These are phyloP conservation scores for Thielaviopsis euricoi DNA, from an alignment of 2,329 filamentous ascomycete genomes.

Conservation along the genomic window DNA sequence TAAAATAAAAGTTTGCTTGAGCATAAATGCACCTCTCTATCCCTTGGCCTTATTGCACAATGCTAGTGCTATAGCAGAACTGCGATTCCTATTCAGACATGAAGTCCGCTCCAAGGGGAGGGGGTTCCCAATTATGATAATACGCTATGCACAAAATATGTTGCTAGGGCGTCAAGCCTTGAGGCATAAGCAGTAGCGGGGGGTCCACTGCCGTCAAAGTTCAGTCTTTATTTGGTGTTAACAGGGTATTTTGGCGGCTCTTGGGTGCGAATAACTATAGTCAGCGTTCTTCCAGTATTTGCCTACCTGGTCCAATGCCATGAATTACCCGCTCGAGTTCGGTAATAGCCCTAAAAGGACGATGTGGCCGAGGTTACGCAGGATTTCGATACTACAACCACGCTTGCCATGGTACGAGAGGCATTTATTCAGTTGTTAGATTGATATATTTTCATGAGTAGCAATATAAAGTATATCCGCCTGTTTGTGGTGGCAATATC, in stretches of 20 bases:
- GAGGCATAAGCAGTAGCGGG: background rate
- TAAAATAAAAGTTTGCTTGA: background rate
- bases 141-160: background rate
- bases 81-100: background rate
- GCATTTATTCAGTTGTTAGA: background rate
- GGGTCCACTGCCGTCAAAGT: background rate
- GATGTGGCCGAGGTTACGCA: background rate
- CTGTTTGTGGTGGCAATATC: too few relatives aligned
- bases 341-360: background rate
- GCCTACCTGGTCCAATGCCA: background rate
- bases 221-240: background rate
- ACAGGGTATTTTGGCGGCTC: background rate
- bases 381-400: background rate
- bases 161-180: background rate
- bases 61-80: background rate
- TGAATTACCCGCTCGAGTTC: background rate
- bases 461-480: too few relatives aligned
- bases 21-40: background rate
- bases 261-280: background rate
- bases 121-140: background rate
- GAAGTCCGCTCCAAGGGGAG: background rate
- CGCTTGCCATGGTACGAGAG: background rate
- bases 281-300: background rate
- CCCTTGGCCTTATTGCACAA: background rate
- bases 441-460: too few relatives aligned